These are phyloP conservation scores for Drechslerella dactyloides DNA, from an alignment of 2,329 filamentous ascomycete species.

Conservation along the genomic window DNA sequence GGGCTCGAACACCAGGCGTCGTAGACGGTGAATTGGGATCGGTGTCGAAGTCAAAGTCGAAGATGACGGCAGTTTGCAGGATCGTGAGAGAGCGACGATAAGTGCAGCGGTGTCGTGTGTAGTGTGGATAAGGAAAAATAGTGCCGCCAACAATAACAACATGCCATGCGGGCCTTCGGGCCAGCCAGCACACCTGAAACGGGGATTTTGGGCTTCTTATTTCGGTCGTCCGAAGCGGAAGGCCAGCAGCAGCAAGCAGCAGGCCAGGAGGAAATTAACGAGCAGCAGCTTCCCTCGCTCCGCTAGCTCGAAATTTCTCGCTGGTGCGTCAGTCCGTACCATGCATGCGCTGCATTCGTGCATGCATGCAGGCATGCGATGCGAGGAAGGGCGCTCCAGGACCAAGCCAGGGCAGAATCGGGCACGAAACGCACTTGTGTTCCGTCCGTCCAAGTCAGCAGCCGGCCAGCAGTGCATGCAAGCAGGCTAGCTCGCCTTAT, in stretches of 20 bases:
- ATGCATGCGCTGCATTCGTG: conserved; percentile 9
- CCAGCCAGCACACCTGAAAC: conserved; percentile 45
- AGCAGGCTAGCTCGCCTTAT: conserved; percentile 13
- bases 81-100: conserved; percentile 31
- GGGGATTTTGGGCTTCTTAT: conserved; percentile 51
- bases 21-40: background rate
- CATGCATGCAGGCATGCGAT: conserved; percentile 33
- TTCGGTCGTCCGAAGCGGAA: conserved; percentile 49
- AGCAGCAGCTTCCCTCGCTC: conserved; percentile 41
- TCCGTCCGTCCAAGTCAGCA: background rate
- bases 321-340: background rate
- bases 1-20: too few relatives aligned
- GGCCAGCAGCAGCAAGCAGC: conserved; percentile 47
- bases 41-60: conserved; percentile 7
- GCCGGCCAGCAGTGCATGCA: background rate
- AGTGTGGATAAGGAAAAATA: conserved; percentile 45
- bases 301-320: conserved; percentile 41
- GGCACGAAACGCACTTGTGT: too few relatives aligned
- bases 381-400: conserved; percentile 46
- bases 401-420: conserved; percentile 34
- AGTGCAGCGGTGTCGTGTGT: conserved; percentile 46
- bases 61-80: conserved; percentile 18
- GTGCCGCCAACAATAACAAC: conserved; percentile 45
- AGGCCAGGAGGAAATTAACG: conserved; percentile 46
- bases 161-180: conserved; percentile 41